Evolutionary conservation across 106 monocot genomes (phyloP), one percentile per base, ranked within the genome.

Genomic region (Dendrobium chrysotoxum): DNA sequence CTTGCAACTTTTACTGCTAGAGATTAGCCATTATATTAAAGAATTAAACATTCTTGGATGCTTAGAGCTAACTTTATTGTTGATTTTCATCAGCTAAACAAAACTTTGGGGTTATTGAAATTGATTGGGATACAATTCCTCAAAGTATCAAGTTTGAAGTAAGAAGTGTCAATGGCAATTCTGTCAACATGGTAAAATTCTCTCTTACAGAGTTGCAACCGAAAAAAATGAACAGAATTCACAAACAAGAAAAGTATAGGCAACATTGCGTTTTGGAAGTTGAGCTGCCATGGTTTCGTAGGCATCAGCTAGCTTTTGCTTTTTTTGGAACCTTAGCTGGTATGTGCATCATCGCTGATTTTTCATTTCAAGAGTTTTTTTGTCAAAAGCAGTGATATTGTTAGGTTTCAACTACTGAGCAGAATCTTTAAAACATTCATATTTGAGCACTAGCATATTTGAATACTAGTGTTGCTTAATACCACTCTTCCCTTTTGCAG

Each of bases 61-160:
- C 68, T 68, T 25, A 68, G 20, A 28, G 28, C 20, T 68, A 23
- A 46, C 7, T 10, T 68, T 68, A 42, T 40, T 75, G 21, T 2
- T 58, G 70, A 17, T 77, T 44, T 81, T 42, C 67, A 81, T 78
- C 92, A 95, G 95, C 89, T n/a, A 73, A 75, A 61, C 95, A 91
- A 80, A 95, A 95, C 84, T 95, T 95, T 81, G 95, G 95, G 30
- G 86, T 91, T 82, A 89, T 95, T 81, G 84, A 95, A 81, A 88
- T 95, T 76, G 55, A 93, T 78, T 95, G 95, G 95, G 76, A 87
- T 81, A 64, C 85, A 21, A 78, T 30, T 78, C 95, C 93, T n/a
- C 88, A 44, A 28, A 86, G 10, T 28, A 42, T 95, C 66, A 95
- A 88, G 88, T 28, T 89, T 40, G 89, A 87, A 86, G 61, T 93